phyloP scores from a whole-genome alignment of 1,284 basidiomycete species.

The Stygiomarasmius scandens region DNA sequence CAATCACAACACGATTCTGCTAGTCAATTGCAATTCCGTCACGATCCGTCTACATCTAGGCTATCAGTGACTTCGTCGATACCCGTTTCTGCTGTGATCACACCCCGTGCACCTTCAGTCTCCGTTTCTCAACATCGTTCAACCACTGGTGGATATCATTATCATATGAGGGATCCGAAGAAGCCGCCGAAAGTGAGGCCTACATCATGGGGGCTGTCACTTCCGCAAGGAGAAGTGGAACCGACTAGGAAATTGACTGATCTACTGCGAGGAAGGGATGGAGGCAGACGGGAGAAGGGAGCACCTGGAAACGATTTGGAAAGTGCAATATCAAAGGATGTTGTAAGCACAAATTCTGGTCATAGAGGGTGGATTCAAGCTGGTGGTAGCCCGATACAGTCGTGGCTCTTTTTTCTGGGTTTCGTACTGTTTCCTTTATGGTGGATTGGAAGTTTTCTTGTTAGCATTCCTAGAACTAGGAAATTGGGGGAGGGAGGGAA shows the following conservation, averaged over 20 bases:
- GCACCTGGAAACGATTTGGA: not conserved
- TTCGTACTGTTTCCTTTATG: conserved; percentile 59
- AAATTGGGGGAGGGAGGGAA: conserved; percentile 42
- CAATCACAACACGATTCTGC: conserved; percentile 29
- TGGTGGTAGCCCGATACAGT: conserved; percentile 53
- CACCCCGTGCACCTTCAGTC: conserved; percentile 74
- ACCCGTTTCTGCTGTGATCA: conserved; percentile 72
- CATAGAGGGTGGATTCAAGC: conserved; percentile 46
- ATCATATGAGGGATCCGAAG: conserved; percentile 79
- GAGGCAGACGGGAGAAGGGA: not conserved
- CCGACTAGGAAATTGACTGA: not conserved
- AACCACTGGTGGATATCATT: conserved; percentile 37
- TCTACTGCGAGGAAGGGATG: conserved; percentile 17
- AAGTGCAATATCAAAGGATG: conserved; percentile 24
- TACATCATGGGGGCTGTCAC: conserved; percentile 64
- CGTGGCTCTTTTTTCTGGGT: conserved; percentile 59
- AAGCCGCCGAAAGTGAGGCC: conserved; percentile 57
- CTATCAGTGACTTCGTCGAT: conserved; percentile 52
- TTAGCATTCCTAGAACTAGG: conserved; percentile 48
- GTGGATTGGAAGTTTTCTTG: conserved; percentile 54
- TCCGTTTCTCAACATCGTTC: conserved; percentile 37
- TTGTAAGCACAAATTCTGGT: conserved; percentile 29
- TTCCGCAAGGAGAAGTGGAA: conserved; percentile 28
- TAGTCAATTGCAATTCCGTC: conserved; percentile 18
- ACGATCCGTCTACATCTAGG: conserved; percentile 24